Percentiles rank a stretch among this genome's conserved stretches.
Conservation (phyloP, 768 basidiomycete species). For the Collybiopsis luxurians region DNA sequence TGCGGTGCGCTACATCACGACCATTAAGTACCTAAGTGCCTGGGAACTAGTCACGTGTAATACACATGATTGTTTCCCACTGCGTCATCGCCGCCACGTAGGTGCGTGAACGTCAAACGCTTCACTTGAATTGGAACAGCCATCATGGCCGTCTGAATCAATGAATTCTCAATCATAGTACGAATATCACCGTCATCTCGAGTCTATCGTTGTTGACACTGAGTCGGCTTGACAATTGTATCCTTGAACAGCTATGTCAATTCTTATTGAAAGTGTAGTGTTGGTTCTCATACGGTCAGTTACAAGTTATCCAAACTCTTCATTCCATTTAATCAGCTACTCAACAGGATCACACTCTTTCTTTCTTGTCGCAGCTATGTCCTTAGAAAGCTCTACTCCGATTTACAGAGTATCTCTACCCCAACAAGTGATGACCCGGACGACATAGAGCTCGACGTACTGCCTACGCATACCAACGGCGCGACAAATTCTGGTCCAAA, state of each 20-base stretch:
- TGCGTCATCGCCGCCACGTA: no score
- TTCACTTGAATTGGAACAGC: no score
- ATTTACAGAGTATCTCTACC: constrained; percentile 47
- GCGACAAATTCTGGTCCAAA: constrained; percentile 8
- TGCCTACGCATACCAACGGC: constrained; percentile 36
- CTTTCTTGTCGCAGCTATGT: constrained; percentile 59
- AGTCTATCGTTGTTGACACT: no score
- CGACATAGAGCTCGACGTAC: constrained; percentile 34
- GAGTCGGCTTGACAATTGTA: background rate
- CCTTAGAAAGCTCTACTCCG: constrained; percentile 54
- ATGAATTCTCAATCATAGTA: no score
- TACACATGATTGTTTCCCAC: no score
- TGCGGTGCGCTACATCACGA: no score
- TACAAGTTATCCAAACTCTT: background rate
- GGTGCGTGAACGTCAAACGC: no score
- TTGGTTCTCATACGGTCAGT: constrained; percentile 3
- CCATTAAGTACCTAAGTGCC: no score
- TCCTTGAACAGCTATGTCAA: background rate
- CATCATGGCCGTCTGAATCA: no score
- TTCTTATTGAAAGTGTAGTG: constrained; percentile 6
- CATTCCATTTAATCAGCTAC: background rate
- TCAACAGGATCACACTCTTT: constrained; percentile 47
- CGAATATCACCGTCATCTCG: no score
- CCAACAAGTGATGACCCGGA: constrained; percentile 15
- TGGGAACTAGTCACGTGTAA: no score